Conservation (phyloP, 1,284 basidiomycete species). For the Boletus semigastroideus region DNA sequence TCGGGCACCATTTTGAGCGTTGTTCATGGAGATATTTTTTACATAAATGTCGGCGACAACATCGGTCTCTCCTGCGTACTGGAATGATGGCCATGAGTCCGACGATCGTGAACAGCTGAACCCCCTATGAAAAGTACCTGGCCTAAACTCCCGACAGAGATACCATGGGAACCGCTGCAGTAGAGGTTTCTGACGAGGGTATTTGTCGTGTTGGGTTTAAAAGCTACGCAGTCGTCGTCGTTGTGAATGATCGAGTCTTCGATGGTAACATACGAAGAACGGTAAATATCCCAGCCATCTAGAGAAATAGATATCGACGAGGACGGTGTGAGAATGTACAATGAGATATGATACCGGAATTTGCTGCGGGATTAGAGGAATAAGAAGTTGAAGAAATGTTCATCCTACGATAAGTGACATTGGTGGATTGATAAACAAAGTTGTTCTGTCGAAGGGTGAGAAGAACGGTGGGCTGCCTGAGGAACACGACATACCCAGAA, state of each 20-base stretch:
- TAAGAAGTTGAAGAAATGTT: constrained; percentile 29
- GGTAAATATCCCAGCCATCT: constrained; percentile 53
- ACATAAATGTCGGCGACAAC: constrained; percentile 48
- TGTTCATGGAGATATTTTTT: constrained; percentile 46
- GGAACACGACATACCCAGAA: constrained; percentile 25
- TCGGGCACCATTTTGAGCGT: constrained; percentile 50
- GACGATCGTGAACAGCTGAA: background rate
- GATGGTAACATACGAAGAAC: constrained; percentile 39
- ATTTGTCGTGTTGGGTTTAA: constrained; percentile 23
- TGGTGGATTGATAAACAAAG: constrained; percentile 28
- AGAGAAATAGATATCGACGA: background rate
- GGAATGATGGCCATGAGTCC: background rate
- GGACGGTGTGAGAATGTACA: rapidly evolving
- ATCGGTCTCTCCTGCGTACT: constrained; percentile 49
- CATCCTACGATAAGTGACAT: constrained; percentile 28
- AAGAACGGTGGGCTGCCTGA: background rate
- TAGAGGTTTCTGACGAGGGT: constrained; percentile 14
- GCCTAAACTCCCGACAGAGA: constrained; percentile 24
- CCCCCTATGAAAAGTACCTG: constrained; percentile 8
- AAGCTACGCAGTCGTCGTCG: constrained; percentile 46
- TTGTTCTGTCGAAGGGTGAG: constrained; percentile 24
- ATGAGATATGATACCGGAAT: constrained; percentile 15
- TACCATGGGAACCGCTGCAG: constrained; percentile 20
- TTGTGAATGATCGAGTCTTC: constrained; percentile 40
- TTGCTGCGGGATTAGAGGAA: constrained; percentile 23